Evolutionary conservation across 1,139 yeast species (phyloP).

Genomic region (Hyphopichia khmerensis): DNA sequence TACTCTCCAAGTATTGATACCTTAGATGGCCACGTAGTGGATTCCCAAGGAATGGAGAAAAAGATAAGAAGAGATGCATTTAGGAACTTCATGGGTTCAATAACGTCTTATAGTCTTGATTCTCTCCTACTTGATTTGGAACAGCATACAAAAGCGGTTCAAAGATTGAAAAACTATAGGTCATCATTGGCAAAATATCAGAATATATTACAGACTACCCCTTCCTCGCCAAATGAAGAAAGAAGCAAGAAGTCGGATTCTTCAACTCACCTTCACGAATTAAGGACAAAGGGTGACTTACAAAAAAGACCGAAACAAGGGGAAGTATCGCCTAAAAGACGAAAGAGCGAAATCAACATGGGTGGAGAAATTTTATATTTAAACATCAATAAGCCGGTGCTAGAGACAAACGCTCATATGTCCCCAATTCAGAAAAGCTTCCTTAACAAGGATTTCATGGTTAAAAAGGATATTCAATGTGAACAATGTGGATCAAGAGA

Average conservation of each 20-base stretch:
- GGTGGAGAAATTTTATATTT: slow-evolving; percentile 14
- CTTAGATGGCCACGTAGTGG: slow-evolving; percentile 1
- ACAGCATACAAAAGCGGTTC: background rate
- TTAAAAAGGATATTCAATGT: slow-evolving; percentile 16
- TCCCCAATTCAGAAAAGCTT: slow-evolving; percentile 1
- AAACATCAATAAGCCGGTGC: slow-evolving; percentile 8
- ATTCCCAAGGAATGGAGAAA: background rate
- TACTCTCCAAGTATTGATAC: background rate
- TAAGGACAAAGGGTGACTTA: background rate
- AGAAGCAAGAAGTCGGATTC: background rate
- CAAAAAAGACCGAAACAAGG: background rate
- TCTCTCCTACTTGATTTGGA: slow-evolving; percentile 1
- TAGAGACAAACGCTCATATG: slow-evolving; percentile 3
- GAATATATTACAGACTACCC: background rate
- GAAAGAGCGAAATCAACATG: slow-evolving; percentile 1
- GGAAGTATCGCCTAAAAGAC: background rate
- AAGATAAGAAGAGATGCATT: background rate
- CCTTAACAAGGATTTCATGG: slow-evolving; percentile 18
- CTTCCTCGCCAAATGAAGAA: background rate
- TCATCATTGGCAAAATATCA: background rate
- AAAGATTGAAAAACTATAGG: background rate
- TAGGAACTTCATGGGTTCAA: background rate
- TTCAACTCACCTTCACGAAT: too few relatives aligned
- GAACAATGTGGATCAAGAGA: slow-evolving; percentile 29
- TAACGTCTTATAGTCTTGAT: background rate